Conservation (phyloP, 176 grass and related monocot genomes). For the Lolium rigidum region DNA sequence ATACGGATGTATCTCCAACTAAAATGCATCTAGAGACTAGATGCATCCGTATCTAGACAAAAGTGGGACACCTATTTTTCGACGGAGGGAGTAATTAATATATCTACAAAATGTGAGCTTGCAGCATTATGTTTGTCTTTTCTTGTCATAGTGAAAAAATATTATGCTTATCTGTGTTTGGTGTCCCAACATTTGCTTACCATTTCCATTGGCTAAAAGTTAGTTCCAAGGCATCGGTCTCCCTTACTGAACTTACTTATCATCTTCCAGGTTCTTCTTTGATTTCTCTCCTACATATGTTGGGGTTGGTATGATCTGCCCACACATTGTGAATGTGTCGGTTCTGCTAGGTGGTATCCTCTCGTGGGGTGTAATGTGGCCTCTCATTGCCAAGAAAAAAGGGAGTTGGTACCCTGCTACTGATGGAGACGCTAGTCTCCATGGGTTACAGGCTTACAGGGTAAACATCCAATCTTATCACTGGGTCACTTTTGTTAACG, state of each 20-base stretch:
- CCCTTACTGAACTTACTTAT: constrained; percentile 24
- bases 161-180: neutral
- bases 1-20: too few relatives aligned
- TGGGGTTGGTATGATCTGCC: constrained; percentile 82
- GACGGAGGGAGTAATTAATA: neutral
- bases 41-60: too few relatives aligned
- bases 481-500: constrained; percentile 2
- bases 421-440: constrained; percentile 45
- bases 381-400: constrained; percentile 63
- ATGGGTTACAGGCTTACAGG: constrained; percentile 71
- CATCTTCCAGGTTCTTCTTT: constrained; percentile 65
- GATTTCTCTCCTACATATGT: constrained; percentile 73
- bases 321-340: constrained; percentile 69
- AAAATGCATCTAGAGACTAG: too few relatives aligned
- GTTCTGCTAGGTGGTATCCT: constrained; percentile 65
- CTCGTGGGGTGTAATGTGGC: constrained; percentile 80
- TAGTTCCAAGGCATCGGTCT: constrained; percentile 23
- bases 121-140: constrained; percentile 6
- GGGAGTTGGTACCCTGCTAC: constrained; percentile 57
- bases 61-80: too few relatives aligned
- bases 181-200: constrained; percentile 8
- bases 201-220: constrained; percentile 14
- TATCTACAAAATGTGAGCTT: constrained; percentile 8
- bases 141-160: constrained; percentile 4
- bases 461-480: constrained; percentile 38